Evolutionary conservation across 2,329 filamentous ascomycete species (phyloP), one percentile per base, ranked within the genome.

Genomic region (Teratosphaeria pseudoeucalypti): DNA sequence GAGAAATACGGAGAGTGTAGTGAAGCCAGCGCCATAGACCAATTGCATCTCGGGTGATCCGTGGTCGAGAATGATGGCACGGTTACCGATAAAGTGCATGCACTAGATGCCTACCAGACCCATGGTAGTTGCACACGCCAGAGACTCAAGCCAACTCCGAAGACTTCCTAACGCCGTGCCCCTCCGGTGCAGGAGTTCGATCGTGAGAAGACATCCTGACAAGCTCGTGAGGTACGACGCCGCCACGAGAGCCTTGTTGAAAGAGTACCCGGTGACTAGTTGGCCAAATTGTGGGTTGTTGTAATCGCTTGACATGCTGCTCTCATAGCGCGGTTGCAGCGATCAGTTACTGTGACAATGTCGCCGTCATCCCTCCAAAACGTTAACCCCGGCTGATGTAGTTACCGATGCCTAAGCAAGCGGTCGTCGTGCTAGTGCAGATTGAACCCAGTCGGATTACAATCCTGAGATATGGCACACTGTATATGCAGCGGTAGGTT

Each of bases 1-100:
- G 11, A 95, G 77, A 67, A 95, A 86, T 67, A 92, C 90, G 0
- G 90, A 95, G 9, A 91, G 75, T 0, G 84, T 83, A 0, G 89
- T 94, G 70, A 85, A 89, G 29, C 82, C 81, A 58, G 82, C 77
- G 57, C 82, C 89, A 77, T 94, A 95, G 39, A 83, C 80, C 57
- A 94, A 85, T 64, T 92, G 89, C 11, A 90, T 77, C 39, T 82
- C 75, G 27, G 64, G 56, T 61, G 83, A 74, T 47, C 87, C 87
- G 63, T 85, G 65, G 47, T 81, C 86, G 19, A 95, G 80, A 29
- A 87, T 77, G 62, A 92, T 88, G 14, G 90, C 89, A 57, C 87
- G 81, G 70, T 94, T 92, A 26, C 89, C 90, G 64, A 94, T 87
- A 68, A 89, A 92, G 71, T 94, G 89, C 88, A 86, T 77, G 61